phyloP scores from a whole-genome alignment of 148 eudicot genomes.

The Bassia scoparia region DNA sequence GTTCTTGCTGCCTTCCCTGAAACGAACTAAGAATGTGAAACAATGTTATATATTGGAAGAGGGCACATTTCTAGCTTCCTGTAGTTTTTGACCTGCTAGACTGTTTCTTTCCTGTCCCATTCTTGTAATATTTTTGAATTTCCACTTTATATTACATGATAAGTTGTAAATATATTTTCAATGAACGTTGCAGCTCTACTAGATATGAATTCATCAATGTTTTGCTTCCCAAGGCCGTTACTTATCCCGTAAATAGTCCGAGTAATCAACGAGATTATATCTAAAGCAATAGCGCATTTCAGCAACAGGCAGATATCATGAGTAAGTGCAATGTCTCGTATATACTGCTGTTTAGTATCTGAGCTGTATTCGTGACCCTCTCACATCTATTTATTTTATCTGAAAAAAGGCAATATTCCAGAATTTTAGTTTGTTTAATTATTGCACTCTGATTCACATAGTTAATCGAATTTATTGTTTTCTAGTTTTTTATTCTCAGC shows the following conservation, averaged over 20 bases:
- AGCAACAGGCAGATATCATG: conserved; percentile 84
- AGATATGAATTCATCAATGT: conserved; percentile 89
- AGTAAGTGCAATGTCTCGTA: conserved; percentile 37
- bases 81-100: background rate
- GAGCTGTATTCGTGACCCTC: too few species aligned
- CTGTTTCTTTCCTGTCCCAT: background rate
- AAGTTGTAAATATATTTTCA: background rate
- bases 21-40: too few species aligned
- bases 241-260: conserved; percentile 80
- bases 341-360: too few species aligned
- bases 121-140: background rate
- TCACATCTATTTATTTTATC: too few species aligned
- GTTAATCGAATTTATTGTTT: background rate
- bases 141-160: background rate
- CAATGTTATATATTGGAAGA: too few species aligned
- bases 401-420: too few species aligned
- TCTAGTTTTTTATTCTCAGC: conserved; percentile 33
- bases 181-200: conserved; percentile 60
- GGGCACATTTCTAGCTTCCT: background rate
- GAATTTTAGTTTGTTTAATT: too few species aligned
- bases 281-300: conserved; percentile 66
- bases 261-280: conserved; percentile 75
- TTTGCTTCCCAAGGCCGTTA: conserved; percentile 94
- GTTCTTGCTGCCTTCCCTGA: too few species aligned
- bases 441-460: background rate